Evolutionary conservation across 2,329 filamentous ascomycete species (phyloP), one percentile per base, ranked within the genome.

Genomic region (Endothia cerciana): DNA sequence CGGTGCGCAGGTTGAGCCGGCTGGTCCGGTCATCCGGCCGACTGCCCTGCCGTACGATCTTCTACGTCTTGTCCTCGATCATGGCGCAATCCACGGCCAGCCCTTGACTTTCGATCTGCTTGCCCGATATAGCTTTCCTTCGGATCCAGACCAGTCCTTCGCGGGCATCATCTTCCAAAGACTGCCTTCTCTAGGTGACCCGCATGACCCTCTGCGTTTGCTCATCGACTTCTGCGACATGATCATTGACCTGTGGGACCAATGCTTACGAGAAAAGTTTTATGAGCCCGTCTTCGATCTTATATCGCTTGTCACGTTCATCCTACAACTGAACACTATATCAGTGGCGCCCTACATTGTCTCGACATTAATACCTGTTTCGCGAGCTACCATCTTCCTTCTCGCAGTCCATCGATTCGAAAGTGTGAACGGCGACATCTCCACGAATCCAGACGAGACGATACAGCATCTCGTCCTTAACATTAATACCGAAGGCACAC

Each of bases 101-200:
- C 83, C 87, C 2, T 82, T 89, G 19, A 89, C 87, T 0, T 85
- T 94, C 56, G 91, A 94, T 71, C 82, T 85, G 1, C 79, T 94
- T 19, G 83, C 88, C 8, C 86, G 85, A 57, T 87, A 88, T 74
- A 75, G 81, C 4, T 88, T 92, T 62, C 88, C 90, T 1, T 91
- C 90, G 0, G 80, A 86, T n/a, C 83, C 85, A 1, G 75, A 78
- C 0, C 83, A 83, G 56, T 89, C 87, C 0, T 80, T 94, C 7
- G 87, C 90, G 0, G 87, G 90, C 3, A 81, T 89, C 28, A 84
- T 94, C 38, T 85, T 92, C 62, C 87, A 91, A 69, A 85, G 84
- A 55, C 77, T 94, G n/a, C 86, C 89, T 0, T 74, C 81, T 6
- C 81, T 88, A 68, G 85, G 85, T 61, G 81, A 77, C 57, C 79